A percentile compares a stretch with the other conserved stretches of the same genome.
Evolutionary conservation across 768 basidiomycete species (phyloP).

Genomic region (Panaeolus papilionaceus): DNA sequence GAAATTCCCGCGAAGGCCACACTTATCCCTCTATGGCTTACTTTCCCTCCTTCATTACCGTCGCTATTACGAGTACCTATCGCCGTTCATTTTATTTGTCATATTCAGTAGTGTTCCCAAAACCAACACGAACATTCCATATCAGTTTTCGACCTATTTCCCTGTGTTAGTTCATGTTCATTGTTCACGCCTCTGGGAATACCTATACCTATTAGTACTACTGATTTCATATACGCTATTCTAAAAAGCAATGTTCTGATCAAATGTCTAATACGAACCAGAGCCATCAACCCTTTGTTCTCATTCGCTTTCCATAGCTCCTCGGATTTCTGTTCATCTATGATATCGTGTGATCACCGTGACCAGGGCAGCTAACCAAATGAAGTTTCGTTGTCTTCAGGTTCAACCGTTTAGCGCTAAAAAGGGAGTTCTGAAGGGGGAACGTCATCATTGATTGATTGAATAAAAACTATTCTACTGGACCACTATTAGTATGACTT

Average conservation of each 20-base stretch:
- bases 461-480: conserved; percentile 6
- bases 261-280: background rate
- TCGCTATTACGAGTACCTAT: conserved; percentile 2
- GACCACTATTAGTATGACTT: background rate
- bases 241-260: background rate
- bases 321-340: background rate
- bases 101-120: background rate
- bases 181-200: conserved; percentile 11
- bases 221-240: background rate
- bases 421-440: background rate
- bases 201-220: background rate
- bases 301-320: background rate
- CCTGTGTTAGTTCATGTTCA: background rate
- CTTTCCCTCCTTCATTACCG: conserved; percentile 8
- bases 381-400: background rate
- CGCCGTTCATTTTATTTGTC: background rate
- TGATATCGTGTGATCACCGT: background rate
- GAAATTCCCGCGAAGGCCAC: conserved; percentile 1
- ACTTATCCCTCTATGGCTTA: background rate
- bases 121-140: background rate
- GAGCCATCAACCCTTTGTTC: background rate
- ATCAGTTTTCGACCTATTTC: background rate
- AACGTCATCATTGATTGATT: background rate
- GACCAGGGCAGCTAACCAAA: background rate
- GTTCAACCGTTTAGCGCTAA: conserved; percentile 3